Evolutionary conservation across 2,329 filamentous ascomycete species (phyloP), one percentile per base, ranked within the genome.

Genomic region (Pseudogymnoascus sp.): DNA sequence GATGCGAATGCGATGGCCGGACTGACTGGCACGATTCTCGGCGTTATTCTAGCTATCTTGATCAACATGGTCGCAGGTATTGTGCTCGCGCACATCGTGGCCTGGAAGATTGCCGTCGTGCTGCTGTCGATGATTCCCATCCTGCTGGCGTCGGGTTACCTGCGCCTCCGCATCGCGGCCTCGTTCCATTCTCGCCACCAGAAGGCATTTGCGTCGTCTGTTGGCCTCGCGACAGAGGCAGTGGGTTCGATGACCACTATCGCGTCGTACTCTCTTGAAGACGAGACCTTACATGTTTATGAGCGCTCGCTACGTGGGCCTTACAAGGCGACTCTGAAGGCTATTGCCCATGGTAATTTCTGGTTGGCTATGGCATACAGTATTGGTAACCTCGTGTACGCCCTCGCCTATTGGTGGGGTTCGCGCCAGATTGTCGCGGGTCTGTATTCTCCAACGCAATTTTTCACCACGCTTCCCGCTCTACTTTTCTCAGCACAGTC

Each of bases 391-490:
- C 79, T 89, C 61, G 83, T 91, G 26, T 90, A 91, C 70, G 87
- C 88, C 0, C 82, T 93, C 62, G 87, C 88, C 0, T 92, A 91
- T 74, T 93, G 88, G 87, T 93, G 89, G 88, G 89, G 89, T 3
- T 82, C 88, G 0, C 87, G 84, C 68, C 84, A 86, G 66, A 89
- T 92, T 65, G 82, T 86, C 61, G 79, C 81, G 44, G 88, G 88
- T 4, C 77, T 83, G 63, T 88, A 88, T 68, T 79, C 76, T 2
- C 83, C 82, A 47, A 83, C 86, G 33, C 82, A 88, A n/a, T 92
- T 91, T 76, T 86, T 92, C 73, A 88, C 90, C 69, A 87, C 92
- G 7, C 79, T 91, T 3, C 80, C 89, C 5, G 82, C 88, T 4
- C 82, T 93, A 68, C 80, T 93, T 1, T 85, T 91, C 40, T 87